Evolutionary conservation across 495 filamentous ascomycete genomes (phyloP).

Genomic region (Penicillium riverlandense): DNA sequence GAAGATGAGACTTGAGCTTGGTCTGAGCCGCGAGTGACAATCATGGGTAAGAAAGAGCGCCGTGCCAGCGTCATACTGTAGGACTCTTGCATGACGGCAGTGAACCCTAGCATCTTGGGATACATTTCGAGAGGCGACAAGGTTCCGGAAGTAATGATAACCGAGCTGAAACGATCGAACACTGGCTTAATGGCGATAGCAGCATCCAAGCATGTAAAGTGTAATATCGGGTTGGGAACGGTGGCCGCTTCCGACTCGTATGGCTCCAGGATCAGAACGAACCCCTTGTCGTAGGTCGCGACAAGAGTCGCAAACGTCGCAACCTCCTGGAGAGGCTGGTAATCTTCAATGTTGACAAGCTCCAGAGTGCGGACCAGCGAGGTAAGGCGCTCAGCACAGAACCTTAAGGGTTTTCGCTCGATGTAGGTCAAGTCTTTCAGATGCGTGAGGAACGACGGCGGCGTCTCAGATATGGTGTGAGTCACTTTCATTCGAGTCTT

Average conservation of each 20-base stretch:
- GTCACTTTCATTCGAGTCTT: slow-evolving; percentile 98
- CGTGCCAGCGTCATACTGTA: slow-evolving; percentile 95
- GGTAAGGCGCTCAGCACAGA: slow-evolving; percentile 91
- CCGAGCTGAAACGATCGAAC: slow-evolving; percentile 93
- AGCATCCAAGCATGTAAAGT: slow-evolving; percentile 95
- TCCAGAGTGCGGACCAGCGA: slow-evolving; percentile 94
- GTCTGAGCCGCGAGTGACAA: slow-evolving; percentile 91
- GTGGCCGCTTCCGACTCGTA: slow-evolving; percentile 94
- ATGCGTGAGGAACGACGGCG: slow-evolving; percentile 87
- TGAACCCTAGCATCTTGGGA: slow-evolving; percentile 94
- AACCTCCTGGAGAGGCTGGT: slow-evolving; percentile 93
- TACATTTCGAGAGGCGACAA: slow-evolving; percentile 98
- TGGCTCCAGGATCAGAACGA: slow-evolving; percentile 90
- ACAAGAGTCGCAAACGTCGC: slow-evolving; percentile 98
- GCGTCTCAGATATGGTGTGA: slow-evolving; percentile 94
- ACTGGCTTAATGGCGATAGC: slow-evolving; percentile 98
- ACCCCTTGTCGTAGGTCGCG: slow-evolving; percentile 95
- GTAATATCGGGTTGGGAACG: slow-evolving; percentile 89
- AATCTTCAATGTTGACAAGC: slow-evolving; percentile 96
- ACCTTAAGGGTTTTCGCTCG: slow-evolving; percentile 90
- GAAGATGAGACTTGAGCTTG: slow-evolving; percentile 84
- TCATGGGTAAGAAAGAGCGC: slow-evolving; percentile 94
- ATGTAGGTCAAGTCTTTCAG: slow-evolving; percentile 95
- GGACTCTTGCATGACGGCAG: slow-evolving; percentile 86
- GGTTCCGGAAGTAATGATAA: slow-evolving; percentile 97